Evolutionary conservation across 495 filamentous ascomycete species (phyloP).

Genomic region (Penicillium cataractarum): DNA sequence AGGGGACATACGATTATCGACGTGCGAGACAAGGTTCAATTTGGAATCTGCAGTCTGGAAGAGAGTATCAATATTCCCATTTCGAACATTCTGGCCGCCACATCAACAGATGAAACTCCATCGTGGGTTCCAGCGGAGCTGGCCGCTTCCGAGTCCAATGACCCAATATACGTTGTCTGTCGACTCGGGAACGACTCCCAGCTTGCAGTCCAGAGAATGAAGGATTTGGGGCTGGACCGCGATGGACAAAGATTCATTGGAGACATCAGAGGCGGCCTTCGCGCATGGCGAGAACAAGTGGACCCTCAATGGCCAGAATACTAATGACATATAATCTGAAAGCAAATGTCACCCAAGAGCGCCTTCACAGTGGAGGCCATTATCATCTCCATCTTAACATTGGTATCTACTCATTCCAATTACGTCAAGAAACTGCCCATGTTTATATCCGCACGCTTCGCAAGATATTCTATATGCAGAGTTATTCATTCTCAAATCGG

Average conservation of each 20-base stretch:
- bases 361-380: neutral
- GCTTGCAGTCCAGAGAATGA: conserved; percentile 69
- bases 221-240: conserved; percentile 63
- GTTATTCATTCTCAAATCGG: neutral
- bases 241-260: conserved; percentile 63
- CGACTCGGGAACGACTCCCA: conserved; percentile 90
- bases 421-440: neutral
- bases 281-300: conserved; percentile 80
- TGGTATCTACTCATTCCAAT: too few relatives aligned
- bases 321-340: conserved; percentile 23
- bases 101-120: conserved; percentile 5
- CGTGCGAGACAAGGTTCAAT: conserved; percentile 82
- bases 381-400: neutral
- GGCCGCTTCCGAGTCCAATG: conserved; percentile 23
- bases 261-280: conserved; percentile 81
- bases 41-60: conserved; percentile 73
- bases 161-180: conserved; percentile 77
- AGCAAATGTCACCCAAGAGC: neutral
- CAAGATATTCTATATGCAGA: neutral
- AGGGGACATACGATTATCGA: conserved; percentile 65
- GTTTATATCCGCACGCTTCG: neutral
- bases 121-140: conserved; percentile 48
- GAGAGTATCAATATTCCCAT: conserved; percentile 81
- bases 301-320: conserved; percentile 74
- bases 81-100: conserved; percentile 55